Evolutionary conservation across 2,329 filamentous ascomycete species (phyloP), one percentile per base, ranked within the genome.

Genomic region (Colletotrichum higginsianum): DNA sequence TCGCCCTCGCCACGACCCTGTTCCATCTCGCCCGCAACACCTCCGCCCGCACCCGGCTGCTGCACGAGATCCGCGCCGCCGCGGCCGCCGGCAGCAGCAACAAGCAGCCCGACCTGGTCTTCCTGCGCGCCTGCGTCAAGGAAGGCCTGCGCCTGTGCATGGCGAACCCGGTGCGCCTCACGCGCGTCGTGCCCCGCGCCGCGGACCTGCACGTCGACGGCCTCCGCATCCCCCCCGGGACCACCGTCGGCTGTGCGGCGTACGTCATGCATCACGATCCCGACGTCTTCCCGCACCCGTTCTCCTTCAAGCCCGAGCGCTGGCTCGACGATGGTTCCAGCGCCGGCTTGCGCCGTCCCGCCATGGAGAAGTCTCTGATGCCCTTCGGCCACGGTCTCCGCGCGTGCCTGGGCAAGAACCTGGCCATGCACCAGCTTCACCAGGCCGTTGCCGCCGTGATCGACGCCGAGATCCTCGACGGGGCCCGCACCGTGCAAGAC

Each of bases 101-200:
- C 46, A 47, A 47, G 15, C 15, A n/a, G 8, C 46, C 46, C 11
- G 65, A 78, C 7, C 77, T 86, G 4, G 80, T 82, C 0, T 87
- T 86, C 71, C 83, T 89, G 5, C 81, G 83, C 18, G 85, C 81
- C 0, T 84, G 87, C 2, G 76, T 89, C 49, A 84, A 82, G 62
- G 87, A 89, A 81, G 83, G 81, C 2, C 81, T 88, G 1, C 82
- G 87, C 15, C 77, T 89, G 57, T 84, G 82, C 70, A 82, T 86
- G 82, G 85, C 87, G 0, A 88, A 88, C 61, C 86, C 86, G 0
- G 86, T 82, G 12, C 82, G 86, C 1, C 79, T 88, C 7, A 85
- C 86, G 2, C 84, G 86, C 9, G 76, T 84, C 8, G 86, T 88
- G 1, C 85, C 86, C 0, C 66, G 76, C 0, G 77, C 77, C 26